Conservation (phyloP, 2,329 filamentous ascomycete species). For the Fusarium virguliforme region DNA sequence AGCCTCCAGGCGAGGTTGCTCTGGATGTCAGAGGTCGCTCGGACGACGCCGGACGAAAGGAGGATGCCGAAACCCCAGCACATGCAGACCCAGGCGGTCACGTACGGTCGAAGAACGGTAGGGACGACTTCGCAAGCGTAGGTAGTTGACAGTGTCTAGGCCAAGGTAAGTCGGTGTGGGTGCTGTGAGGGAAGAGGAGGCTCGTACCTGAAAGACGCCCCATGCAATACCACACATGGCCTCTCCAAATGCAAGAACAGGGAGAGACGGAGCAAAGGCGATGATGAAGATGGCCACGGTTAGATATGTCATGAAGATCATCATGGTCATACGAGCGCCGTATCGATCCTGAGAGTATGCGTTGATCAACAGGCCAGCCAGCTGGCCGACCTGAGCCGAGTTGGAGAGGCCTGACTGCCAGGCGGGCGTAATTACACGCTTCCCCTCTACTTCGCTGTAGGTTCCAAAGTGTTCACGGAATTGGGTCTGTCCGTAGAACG, state of each 20-base stretch:
- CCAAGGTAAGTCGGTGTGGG: not conserved
- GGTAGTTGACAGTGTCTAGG: not conserved
- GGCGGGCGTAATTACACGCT: conserved; percentile 59
- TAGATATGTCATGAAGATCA: conserved; percentile 21
- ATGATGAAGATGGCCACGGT: conserved; percentile 6
- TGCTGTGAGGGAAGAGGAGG: not conserved
- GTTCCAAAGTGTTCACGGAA: conserved; percentile 16
- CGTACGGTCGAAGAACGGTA: conserved; percentile 56
- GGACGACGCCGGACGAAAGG: conserved; percentile 58
- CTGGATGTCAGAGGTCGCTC: conserved; percentile 52
- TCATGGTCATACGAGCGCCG: conserved; percentile 40
- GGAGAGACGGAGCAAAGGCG: conserved; percentile 1
- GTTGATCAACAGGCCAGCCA: conserved; percentile 56
- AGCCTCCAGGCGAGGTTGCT: conserved; percentile 57
- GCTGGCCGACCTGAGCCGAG: conserved; percentile 1
- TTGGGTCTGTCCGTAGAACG: conserved; percentile 23
- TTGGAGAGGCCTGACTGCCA: conserved; percentile 8
- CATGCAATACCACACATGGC: not conserved
- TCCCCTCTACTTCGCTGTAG: conserved; percentile 29
- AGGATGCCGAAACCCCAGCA: conserved; percentile 62
- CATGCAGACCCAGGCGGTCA: conserved; percentile 60
- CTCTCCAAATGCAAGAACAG: not conserved
- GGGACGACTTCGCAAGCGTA: conserved; percentile 7
- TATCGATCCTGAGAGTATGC: conserved; percentile 59
- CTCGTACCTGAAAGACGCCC: conserved; percentile 1